Evolutionary conservation across 2,329 filamentous ascomycete species (phyloP).

Genomic region (Pleurostoma richardsiae): DNA sequence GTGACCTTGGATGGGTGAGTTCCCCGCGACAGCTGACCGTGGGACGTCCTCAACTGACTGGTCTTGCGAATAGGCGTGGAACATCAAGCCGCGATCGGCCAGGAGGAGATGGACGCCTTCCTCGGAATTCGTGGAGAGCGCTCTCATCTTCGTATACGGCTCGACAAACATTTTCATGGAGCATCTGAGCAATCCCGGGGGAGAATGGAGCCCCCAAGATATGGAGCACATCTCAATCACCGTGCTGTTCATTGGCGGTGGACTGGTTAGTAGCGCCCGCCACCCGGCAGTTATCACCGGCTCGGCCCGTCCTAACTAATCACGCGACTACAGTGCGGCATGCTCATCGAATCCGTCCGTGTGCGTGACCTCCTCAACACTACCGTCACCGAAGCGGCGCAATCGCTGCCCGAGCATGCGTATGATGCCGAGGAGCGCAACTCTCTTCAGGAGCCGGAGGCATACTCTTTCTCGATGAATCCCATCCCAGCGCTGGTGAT

Average conservation of each 20-base stretch:
- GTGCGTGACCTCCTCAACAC: constrained; percentile 65
- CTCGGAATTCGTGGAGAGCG: constrained; percentile 85
- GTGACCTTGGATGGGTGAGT: constrained; percentile 77
- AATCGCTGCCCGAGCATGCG: constrained; percentile 20
- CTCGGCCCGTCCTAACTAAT: constrained; percentile 5
- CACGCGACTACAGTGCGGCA: constrained; percentile 53
- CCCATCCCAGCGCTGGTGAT: constrained; percentile 85
- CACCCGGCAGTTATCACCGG: neutral
- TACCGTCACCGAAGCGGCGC: constrained; percentile 31
- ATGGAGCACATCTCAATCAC: constrained; percentile 92
- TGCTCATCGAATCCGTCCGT: constrained; percentile 73
- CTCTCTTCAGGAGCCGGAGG: constrained; percentile 53
- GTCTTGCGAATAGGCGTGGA: constrained; percentile 62
- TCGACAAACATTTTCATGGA: constrained; percentile 89
- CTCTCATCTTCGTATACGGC: constrained; percentile 86
- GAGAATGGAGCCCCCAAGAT: constrained; percentile 70
- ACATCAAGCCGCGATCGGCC: constrained; percentile 59
- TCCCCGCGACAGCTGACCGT: neutral
- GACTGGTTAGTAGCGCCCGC: constrained; percentile 55
- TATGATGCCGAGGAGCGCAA: constrained; percentile 40
- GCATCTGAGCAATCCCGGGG: constrained; percentile 70
- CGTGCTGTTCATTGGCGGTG: constrained; percentile 88
- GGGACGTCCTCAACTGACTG: constrained; percentile 9
- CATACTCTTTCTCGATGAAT: constrained; percentile 75
- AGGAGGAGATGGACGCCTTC: constrained; percentile 66